Evolutionary conservation across 2,329 filamentous ascomycete genomes (phyloP).

Genomic region (Leptodontidium sp.): DNA sequence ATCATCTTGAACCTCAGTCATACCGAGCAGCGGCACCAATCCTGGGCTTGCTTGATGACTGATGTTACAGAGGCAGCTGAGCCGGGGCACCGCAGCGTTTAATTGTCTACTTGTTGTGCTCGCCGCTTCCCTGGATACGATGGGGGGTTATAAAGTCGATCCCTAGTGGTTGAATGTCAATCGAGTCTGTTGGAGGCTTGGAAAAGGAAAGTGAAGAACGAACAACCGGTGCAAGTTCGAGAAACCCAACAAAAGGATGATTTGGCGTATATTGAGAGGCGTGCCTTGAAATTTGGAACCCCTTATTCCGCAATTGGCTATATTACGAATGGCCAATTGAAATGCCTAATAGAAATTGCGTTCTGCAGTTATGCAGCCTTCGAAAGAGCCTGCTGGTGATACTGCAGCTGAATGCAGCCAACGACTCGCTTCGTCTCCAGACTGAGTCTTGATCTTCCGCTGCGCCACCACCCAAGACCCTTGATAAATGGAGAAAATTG

Average conservation of each 20-base stretch:
- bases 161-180: not conserved
- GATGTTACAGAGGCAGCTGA: conserved; percentile 1
- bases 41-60: not conserved
- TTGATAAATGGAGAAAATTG: conserved; percentile 14
- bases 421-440: conserved; percentile 14
- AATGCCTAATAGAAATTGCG: not conserved
- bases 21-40: not conserved
- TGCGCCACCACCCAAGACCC: conserved; percentile 30
- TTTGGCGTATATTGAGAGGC: conserved; percentile 28
- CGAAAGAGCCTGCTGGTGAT: conserved; percentile 21
- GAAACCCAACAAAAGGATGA: conserved; percentile 26
- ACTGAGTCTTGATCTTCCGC: conserved; percentile 18
- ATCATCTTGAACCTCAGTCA: not conserved
- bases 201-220: not conserved
- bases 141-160: not conserved
- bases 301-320: conserved; percentile 27
- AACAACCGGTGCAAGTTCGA: not conserved
- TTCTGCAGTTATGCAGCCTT: conserved; percentile 21
- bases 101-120: conserved; percentile 8
- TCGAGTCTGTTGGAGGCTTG: not conserved
- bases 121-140: conserved; percentile 12
- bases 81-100: conserved; percentile 3
- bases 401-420: conserved; percentile 16
- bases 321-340: conserved; percentile 29
- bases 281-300: conserved; percentile 14